Evolutionary conservation across 805 yeast species (phyloP).

Genomic region (Candida coquimbonensis): DNA sequence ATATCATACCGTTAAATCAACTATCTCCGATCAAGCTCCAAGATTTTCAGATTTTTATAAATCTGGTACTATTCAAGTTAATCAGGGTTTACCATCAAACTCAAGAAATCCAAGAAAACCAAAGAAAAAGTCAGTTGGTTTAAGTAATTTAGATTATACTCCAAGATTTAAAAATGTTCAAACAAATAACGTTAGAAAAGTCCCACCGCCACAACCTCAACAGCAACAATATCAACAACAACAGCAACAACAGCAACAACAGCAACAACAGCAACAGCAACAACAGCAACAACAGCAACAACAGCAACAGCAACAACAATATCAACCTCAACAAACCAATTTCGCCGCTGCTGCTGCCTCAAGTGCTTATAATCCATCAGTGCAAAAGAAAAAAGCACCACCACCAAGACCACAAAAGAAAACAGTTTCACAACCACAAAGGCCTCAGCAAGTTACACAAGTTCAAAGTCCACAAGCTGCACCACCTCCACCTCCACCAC

Average conservation of each 20-base stretch:
- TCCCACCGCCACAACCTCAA: constrained; percentile 25
- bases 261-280: constrained; percentile 5
- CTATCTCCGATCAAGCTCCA: constrained; percentile 58
- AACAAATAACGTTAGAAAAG: constrained; percentile 19
- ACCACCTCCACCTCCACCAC: constrained; percentile 64
- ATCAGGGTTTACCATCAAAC: constrained; percentile 69
- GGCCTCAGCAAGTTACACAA: constrained; percentile 35
- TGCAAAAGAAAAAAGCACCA: constrained; percentile 17
- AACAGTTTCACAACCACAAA: constrained; percentile 21
- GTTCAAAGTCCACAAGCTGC: constrained; percentile 46
- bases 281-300: not conserved
- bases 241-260: not conserved
- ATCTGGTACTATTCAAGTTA: constrained; percentile 79
- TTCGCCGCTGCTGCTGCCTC: constrained; percentile 28
- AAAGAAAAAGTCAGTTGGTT: constrained; percentile 28
- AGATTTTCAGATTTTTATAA: constrained; percentile 68
- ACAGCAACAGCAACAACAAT: constrained; percentile 10
- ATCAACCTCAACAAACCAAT: constrained; percentile 8
- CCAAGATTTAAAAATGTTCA: constrained; percentile 20
- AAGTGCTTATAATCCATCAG: constrained; percentile 31
- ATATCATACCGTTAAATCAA: constrained; percentile 64
- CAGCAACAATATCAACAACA: constrained; percentile 2
- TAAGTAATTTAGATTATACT: constrained; percentile 20
- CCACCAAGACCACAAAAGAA: constrained; percentile 24
- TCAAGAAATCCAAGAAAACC: constrained; percentile 74